phyloP scores from a whole-genome alignment of 768 basidiomycete genomes.

The Wakefieldia striispora region DNA sequence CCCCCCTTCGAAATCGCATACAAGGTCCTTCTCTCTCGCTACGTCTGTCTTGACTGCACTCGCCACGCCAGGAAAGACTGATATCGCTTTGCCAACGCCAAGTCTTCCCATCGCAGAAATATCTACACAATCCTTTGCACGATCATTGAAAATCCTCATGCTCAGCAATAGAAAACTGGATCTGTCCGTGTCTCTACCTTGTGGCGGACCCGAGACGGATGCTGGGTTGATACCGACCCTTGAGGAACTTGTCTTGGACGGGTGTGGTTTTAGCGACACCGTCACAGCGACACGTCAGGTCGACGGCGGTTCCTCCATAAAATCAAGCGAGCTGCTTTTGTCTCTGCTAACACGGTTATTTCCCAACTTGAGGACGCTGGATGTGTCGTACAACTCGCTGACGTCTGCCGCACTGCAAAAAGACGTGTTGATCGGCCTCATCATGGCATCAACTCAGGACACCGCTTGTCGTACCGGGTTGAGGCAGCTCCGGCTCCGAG shows the following conservation, averaged over 20 bases:
- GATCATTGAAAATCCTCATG: constrained; percentile 53
- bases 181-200: constrained; percentile 56
- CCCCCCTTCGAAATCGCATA: constrained; percentile 50
- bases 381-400: constrained; percentile 73
- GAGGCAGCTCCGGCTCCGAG: constrained; percentile 62
- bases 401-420: constrained; percentile 51
- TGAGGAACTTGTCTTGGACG: constrained; percentile 74
- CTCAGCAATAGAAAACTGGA: constrained; percentile 69
- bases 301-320: constrained; percentile 37
- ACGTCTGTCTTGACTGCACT: constrained; percentile 19
- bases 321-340: constrained; percentile 54
- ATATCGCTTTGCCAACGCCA: constrained; percentile 61
- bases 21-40: constrained; percentile 60
- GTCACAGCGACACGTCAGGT: constrained; percentile 46
- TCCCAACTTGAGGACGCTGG: constrained; percentile 64
- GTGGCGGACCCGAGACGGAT: constrained; percentile 24
- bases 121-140: constrained; percentile 56
- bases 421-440: constrained; percentile 47
- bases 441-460: constrained; percentile 43
- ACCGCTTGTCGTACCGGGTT: constrained; percentile 49
- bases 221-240: constrained; percentile 56
- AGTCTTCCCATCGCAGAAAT: constrained; percentile 68
- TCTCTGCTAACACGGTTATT: constrained; percentile 63
- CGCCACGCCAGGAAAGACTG: constrained; percentile 23
- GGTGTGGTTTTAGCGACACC: constrained; percentile 63